A percentile compares a stretch with the other conserved stretches of the same genome.
These are phyloP conservation scores for Melocanna baccifera DNA, from an alignment of 176 grass and related monocot genomes.

Conservation along the genomic window DNA sequence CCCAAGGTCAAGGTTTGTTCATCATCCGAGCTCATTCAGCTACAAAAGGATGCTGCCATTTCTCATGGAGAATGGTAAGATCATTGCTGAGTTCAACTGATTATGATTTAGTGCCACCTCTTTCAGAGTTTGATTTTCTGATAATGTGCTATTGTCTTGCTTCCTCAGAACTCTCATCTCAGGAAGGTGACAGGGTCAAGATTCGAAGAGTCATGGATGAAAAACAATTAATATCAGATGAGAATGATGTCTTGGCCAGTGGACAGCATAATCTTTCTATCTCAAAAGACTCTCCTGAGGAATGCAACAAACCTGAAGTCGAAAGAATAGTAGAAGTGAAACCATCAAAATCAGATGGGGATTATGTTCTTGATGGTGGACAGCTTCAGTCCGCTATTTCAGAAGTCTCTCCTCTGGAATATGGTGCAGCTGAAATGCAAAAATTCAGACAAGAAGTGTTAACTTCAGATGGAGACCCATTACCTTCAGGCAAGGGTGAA, in stretches of 20 bases:
- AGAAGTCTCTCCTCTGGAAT: constrained; percentile 10
- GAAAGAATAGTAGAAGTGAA: constrained; percentile 14
- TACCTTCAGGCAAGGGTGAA: neutral
- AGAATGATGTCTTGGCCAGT: neutral
- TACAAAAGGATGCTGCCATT: constrained; percentile 91
- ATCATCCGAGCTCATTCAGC: constrained; percentile 60
- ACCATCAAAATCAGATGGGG: neutral
- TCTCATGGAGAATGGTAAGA: constrained; percentile 68
- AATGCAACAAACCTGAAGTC: neutral
- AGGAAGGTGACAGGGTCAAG: constrained; percentile 19
- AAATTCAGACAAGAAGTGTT: neutral
- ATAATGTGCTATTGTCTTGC: constrained; percentile 27
- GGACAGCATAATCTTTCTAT: constrained; percentile 4
- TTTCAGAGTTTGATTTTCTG: constrained; percentile 4
- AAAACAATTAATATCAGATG: neutral
- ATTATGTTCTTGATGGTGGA: neutral
- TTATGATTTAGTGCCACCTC: neutral
- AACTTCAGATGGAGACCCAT: neutral
- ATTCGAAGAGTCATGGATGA: constrained; percentile 11
- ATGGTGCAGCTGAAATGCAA: constrained; percentile 28
- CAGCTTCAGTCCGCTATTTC: neutral
- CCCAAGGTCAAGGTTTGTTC: constrained; percentile 52
- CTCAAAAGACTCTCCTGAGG: constrained; percentile 4
- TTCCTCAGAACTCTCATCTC: constrained; percentile 33
- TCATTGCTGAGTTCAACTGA: neutral